These are phyloP conservation scores for Arachis monticola DNA, from an alignment of 331 rosid species.

Conservation along the genomic window DNA sequence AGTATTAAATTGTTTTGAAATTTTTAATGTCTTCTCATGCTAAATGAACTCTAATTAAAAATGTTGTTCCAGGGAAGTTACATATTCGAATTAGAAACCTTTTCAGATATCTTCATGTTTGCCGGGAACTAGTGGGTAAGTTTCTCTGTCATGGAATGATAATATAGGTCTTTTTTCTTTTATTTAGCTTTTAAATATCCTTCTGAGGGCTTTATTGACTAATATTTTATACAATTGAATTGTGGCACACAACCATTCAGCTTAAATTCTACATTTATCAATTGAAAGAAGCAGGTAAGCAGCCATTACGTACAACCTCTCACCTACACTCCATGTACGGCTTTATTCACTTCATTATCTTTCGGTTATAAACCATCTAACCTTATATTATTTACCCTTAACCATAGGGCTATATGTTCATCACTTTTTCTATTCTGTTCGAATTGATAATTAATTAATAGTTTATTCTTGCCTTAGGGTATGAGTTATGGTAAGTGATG, in stretches of 20 bases:
- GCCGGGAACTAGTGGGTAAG: constrained; percentile 89
- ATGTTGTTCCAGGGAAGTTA: constrained; percentile 72
- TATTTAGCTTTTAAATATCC: background rate
- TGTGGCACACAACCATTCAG: constrained; percentile 19
- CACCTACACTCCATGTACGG: constrained; percentile 45
- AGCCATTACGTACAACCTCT: constrained; percentile 42
- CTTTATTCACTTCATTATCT: constrained; percentile 30
- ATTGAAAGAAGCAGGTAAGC: constrained; percentile 38
- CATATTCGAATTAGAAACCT: constrained; percentile 84
- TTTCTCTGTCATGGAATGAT: constrained; percentile 28
- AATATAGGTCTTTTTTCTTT: constrained; percentile 13
- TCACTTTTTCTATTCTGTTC: too few species aligned
- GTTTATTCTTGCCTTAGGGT: too few species aligned
- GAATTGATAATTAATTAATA: background rate
- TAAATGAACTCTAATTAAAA: constrained; percentile 11
- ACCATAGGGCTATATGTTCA: too few species aligned
- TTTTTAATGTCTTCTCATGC: constrained; percentile 15
- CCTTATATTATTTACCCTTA: too few species aligned
- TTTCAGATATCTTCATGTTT: constrained; percentile 71
- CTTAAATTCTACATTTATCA: constrained; percentile 24
- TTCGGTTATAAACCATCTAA: constrained; percentile 40
- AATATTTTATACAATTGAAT: constrained; percentile 2
- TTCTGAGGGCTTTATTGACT: background rate
- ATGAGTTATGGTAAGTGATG: background rate
- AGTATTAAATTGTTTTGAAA: background rate